Percentiles rank a stretch among this genome's conserved stretches.
These are phyloP conservation scores for Penicillium maclennaniae DNA, from an alignment of 495 filamentous ascomycete species.

Conservation along the genomic window DNA sequence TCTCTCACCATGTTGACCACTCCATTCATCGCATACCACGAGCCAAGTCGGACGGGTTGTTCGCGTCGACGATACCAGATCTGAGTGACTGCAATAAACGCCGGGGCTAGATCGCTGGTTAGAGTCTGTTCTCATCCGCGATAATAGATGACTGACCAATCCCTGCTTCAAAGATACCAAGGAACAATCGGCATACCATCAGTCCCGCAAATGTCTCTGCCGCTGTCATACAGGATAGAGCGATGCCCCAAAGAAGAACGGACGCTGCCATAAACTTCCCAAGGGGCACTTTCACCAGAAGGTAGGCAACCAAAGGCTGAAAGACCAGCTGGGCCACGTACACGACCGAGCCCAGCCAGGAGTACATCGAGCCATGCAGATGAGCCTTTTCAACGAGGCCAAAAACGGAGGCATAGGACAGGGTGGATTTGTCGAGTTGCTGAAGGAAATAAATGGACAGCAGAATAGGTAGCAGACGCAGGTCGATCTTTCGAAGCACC, in stretches of 20 bases:
- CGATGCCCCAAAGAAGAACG: conserved; percentile 56
- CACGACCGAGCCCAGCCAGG: conserved; percentile 49
- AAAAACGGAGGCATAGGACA: conserved; percentile 52
- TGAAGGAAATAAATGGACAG: conserved; percentile 46
- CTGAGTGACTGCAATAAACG: conserved; percentile 57
- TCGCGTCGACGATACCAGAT: conserved; percentile 62
- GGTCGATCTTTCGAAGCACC: conserved; percentile 51
- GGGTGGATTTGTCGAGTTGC: conserved; percentile 55
- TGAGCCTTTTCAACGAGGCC: conserved; percentile 42
- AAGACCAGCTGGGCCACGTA: conserved; percentile 50
- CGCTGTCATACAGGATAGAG: conserved; percentile 53
- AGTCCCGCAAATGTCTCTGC: conserved; percentile 53
- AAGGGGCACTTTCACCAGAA: conserved; percentile 36
- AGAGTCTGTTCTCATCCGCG: background rate
- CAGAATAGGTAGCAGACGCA: conserved; percentile 49
- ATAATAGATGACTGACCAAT: conserved; percentile 28
- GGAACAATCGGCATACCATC: conserved; percentile 54
- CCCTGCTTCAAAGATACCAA: conserved; percentile 61
- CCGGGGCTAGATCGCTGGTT: conserved; percentile 40
- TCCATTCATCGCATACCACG: conserved; percentile 61
- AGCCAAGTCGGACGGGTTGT: conserved; percentile 54
- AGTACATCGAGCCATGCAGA: conserved; percentile 48
- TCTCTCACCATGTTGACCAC: conserved; percentile 50
- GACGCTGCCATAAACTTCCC: conserved; percentile 55
- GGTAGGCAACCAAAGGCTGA: conserved; percentile 38